Evolutionary conservation across 257 asterid species (phyloP), one percentile per base, ranked within the genome.

Genomic region (Dorcoceras hygrometricum): DNA sequence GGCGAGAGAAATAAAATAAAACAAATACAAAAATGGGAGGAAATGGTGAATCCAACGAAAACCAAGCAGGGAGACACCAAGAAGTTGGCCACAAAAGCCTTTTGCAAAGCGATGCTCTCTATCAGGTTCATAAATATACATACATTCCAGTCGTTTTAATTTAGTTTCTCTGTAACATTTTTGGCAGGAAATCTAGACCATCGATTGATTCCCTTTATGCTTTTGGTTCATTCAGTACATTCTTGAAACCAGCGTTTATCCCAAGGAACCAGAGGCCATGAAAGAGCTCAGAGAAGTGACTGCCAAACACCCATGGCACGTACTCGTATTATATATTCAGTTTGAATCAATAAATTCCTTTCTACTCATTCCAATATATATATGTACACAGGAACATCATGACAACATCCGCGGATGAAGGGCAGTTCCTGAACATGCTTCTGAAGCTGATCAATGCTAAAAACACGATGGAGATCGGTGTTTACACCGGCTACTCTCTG

Each of bases 61-160:
- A 57, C 1, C 83, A 78, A 59, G 76, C 39, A 1, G 59, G 71
- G 25, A 80, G 88, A 77, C 95, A 89, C 62, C 90, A 85, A 67
- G 96, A 89, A 65, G 96, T 89, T 63, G 96, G 96, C 46, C 96
- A 89, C 81, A 87, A 89, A 83, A 89, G 95, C 68, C 96, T 89
- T 66, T 59, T 89, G 71, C 93, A 87, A 58, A 87, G 92, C 19
- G 95, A 89, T 74, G 95, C 89, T 31, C 95, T 87, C 26, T 89
- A 85, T 27, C 95, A 87, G 87, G 95, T 80, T 39, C 5, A 36
- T 23, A n/a, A n/a, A 24, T 36, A 57, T 24, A 9, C 22, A 11
- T 9, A n/a, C n/a, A n/a, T n/a, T n/a, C n/a, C n/a, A n/a, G n/a
- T n/a, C n/a, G n/a, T n/a, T n/a, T n/a, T n/a, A n/a, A n/a, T n/a